phyloP scores from a whole-genome alignment of 163 green algal species.

The Chlamydomonas reinhardtii region DNA sequence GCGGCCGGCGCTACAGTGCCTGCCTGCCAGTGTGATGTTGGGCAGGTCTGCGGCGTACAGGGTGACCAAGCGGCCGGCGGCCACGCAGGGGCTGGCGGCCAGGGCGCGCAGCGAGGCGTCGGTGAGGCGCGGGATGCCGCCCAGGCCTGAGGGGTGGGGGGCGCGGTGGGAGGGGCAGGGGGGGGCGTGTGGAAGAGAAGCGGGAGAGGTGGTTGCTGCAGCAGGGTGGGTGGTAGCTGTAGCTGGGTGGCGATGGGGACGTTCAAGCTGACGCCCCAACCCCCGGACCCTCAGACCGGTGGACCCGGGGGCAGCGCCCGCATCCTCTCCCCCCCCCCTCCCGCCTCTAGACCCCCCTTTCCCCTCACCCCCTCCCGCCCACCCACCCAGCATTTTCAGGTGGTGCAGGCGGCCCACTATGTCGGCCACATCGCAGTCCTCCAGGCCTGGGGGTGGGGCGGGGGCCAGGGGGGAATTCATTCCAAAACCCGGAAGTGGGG shows the following conservation, averaged over 20 bases:
- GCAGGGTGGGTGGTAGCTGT: too few relatives aligned
- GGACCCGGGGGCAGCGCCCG: too few relatives aligned
- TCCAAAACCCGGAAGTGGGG: too few relatives aligned
- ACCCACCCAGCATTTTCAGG: conserved; percentile 8
- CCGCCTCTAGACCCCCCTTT: not conserved
- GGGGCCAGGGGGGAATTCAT: too few relatives aligned
- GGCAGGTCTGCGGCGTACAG: conserved; percentile 33
- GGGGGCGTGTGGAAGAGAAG: not conserved
- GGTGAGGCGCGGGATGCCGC: conserved; percentile 16
- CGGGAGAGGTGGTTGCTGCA: not conserved
- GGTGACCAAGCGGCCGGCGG: not conserved
- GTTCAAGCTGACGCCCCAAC: too few relatives aligned
- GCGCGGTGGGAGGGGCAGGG: too few relatives aligned
- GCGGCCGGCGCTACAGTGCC: too few relatives aligned
- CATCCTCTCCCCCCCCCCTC: too few relatives aligned
- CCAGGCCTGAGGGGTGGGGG: not conserved
- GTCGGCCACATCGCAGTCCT: not conserved
- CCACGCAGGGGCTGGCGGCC: not conserved
- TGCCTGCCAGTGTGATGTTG: not conserved
- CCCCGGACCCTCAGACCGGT: too few relatives aligned
- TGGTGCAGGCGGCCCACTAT: not conserved
- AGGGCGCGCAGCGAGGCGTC: conserved; percentile 8
- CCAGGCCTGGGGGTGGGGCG: not conserved
- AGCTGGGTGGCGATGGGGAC: too few relatives aligned
- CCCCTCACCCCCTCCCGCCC: not conserved